Base-by-base conservation (phyloP, 2,329 filamentous ascomycete genomes). In the Colletotrichum chrysophilum region DNA sequence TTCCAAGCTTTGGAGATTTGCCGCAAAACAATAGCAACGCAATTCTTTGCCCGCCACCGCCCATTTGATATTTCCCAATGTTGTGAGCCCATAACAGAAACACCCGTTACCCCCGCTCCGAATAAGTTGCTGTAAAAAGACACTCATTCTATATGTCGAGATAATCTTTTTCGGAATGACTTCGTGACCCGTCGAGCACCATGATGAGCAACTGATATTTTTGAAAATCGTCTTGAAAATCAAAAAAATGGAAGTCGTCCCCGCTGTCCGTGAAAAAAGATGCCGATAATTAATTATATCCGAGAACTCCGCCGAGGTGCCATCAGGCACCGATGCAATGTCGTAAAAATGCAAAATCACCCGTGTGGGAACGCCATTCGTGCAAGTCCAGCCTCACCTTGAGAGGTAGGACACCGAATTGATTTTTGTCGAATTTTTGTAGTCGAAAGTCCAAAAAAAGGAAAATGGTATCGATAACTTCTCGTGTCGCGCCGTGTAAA, bases 111-210 rank as follows among this genome's bases (percentile, higher is more conserved):
- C 82, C 78, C 81, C 80, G 81, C 80, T 82, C 75, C 56, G 70
- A 77, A 72, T 43, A 77, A 77, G 76, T 62, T 77, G 71, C 75
- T 77, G 65, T 36, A 38, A 76, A 82, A 82, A 83, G 82, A 84
- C 82, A 85, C 83, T 86, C 83, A 83, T 83, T 88, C 88, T 90
- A 90, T 89, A 88, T 88, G 84, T 86, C 83, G 80, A 83, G 82
- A 83, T 84, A 82, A 83, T 85, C 81, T 86, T 88, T 87, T 87
- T 84, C 81, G 74, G 61, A 64, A 68, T 76, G 71, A 76, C 65
- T 75, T 76, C 74, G 71, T 76, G 71, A 76, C 74, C 74, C 71
- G 66, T 76, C 60, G 66, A 76, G 66, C 74, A 75, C 74, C 70
- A 66, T 76, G 84, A 87, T 85, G 83, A 86, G 60, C 66, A 71